phyloP scores from a whole-genome alignment of 2,329 filamentous ascomycete genomes.

The Xylariaceae sp. region DNA sequence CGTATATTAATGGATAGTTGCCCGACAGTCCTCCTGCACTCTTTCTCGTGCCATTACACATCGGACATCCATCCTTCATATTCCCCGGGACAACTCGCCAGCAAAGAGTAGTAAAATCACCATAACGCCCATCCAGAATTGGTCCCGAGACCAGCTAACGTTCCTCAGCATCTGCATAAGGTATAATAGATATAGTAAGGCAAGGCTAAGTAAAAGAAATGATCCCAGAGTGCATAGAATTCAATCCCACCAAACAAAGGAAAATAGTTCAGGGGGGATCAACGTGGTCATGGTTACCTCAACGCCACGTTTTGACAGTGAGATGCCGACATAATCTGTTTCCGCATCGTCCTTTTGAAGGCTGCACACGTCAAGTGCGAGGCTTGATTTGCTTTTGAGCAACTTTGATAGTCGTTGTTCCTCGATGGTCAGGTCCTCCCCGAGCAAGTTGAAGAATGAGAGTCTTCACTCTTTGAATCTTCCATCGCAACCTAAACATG shows the following conservation, averaged over 20 bases:
- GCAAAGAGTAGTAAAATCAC: not conserved
- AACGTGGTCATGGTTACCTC: not conserved
- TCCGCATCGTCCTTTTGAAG: not conserved
- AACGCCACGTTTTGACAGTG: not conserved
- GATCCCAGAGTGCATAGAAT: slow-evolving; percentile 1
- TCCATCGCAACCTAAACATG: not conserved
- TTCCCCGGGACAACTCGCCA: slow-evolving; percentile 3
- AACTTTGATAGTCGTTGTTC: not conserved
- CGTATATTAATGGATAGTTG: not conserved
- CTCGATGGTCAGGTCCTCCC: not conserved
- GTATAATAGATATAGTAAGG: not conserved
- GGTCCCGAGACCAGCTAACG: not conserved
- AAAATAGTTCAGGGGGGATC: not conserved
- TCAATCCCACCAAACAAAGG: not conserved
- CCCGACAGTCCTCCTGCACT: not conserved
- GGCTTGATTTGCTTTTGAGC: not conserved
- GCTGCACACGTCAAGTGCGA: not conserved
- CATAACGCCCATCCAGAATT: slow-evolving; percentile 7
- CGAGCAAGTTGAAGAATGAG: not conserved
- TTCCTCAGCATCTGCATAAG: not conserved
- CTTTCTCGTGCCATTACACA: not conserved
- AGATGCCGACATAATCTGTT: slow-evolving; percentile 2
- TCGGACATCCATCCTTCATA: not conserved
- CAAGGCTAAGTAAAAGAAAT: slow-evolving; percentile 1
- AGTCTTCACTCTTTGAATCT: not conserved